phyloP scores from a whole-genome alignment of 2,329 filamentous ascomycete genomes.

The Orbilia blumenaviensis region DNA sequence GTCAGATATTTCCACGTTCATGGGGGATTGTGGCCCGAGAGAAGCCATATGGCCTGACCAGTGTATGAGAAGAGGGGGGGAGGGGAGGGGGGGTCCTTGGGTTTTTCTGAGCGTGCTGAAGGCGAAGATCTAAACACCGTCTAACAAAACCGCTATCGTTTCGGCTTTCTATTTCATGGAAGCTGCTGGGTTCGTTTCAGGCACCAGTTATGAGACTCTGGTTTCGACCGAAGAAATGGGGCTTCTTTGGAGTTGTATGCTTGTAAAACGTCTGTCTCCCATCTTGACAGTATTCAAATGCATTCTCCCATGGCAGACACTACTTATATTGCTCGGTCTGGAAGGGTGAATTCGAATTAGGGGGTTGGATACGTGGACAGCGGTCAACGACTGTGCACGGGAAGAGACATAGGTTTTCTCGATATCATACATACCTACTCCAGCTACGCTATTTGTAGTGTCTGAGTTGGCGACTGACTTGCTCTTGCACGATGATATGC shows the following conservation, averaged over 20 bases:
- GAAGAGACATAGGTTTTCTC: constrained; percentile 33
- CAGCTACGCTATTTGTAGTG: constrained; percentile 38
- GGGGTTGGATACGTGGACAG: constrained; percentile 52
- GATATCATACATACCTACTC: constrained; percentile 7
- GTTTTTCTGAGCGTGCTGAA: not conserved
- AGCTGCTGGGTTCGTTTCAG: not conserved
- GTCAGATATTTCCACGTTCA: constrained; percentile 14
- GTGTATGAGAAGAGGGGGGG: not conserved
- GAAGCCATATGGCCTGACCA: not conserved
- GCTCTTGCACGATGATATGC: constrained; percentile 49
- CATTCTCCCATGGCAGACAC: not conserved
- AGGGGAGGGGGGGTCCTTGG: not conserved
- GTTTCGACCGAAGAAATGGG: not conserved
- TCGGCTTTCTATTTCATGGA: not conserved
- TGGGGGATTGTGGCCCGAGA: not conserved
- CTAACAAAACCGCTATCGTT: not conserved
- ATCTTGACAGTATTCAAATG: not conserved
- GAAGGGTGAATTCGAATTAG: constrained; percentile 10
- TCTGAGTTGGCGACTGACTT: constrained; percentile 52
- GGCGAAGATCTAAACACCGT: not conserved
- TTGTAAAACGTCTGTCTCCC: not conserved
- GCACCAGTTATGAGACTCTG: not conserved
- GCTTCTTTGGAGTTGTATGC: not conserved
- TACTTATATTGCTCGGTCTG: constrained; percentile 10
- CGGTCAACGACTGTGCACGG: constrained; percentile 36